These are phyloP conservation scores for Arachnomyces sp. DNA, from an alignment of 2,329 filamentous ascomycete genomes.

Conservation along the genomic window DNA sequence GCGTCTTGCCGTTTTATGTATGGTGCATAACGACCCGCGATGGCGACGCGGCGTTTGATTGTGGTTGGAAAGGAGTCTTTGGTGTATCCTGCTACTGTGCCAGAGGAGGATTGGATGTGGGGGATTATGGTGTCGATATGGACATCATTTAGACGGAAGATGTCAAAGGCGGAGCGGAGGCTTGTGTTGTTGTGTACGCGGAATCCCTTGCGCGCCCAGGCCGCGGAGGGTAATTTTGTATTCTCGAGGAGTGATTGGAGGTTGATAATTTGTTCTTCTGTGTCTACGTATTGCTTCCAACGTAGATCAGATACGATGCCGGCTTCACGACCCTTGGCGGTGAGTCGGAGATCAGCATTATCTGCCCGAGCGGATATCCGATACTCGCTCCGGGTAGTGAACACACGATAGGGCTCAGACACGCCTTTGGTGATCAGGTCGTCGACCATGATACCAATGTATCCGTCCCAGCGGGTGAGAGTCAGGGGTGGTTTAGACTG, in stretches of 20 bases:
- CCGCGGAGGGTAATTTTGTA: conserved; percentile 51
- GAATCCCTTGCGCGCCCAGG: conserved; percentile 67
- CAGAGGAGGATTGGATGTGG: conserved; percentile 34
- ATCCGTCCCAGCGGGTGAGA: conserved; percentile 76
- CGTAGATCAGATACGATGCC: conserved; percentile 73
- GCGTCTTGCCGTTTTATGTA: conserved; percentile 69
- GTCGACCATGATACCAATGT: conserved; percentile 98
- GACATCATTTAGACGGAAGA: conserved; percentile 62
- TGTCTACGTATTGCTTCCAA: conserved; percentile 63
- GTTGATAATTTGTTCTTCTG: conserved; percentile 59
- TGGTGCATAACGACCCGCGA: conserved; percentile 80
- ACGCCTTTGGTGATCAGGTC: conserved; percentile 96
- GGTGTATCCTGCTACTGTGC: conserved; percentile 34
- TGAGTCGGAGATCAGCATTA: conserved; percentile 86
- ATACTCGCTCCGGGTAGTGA: conserved; percentile 91
- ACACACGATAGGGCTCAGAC: conserved; percentile 96
- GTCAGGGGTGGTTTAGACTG: conserved; percentile 57
- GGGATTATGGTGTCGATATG: conserved; percentile 51
- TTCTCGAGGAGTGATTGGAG: conserved; percentile 55
- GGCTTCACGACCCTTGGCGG: conserved; percentile 64
- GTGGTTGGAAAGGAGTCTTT: conserved; percentile 41
- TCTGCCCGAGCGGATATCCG: conserved; percentile 86
- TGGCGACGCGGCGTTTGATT: conserved; percentile 62
- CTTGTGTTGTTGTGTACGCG: conserved; percentile 58
- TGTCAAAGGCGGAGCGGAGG: conserved; percentile 66